phyloP scores from a whole-genome alignment of 116 monocot species.

The Posidonia oceanica region DNA sequence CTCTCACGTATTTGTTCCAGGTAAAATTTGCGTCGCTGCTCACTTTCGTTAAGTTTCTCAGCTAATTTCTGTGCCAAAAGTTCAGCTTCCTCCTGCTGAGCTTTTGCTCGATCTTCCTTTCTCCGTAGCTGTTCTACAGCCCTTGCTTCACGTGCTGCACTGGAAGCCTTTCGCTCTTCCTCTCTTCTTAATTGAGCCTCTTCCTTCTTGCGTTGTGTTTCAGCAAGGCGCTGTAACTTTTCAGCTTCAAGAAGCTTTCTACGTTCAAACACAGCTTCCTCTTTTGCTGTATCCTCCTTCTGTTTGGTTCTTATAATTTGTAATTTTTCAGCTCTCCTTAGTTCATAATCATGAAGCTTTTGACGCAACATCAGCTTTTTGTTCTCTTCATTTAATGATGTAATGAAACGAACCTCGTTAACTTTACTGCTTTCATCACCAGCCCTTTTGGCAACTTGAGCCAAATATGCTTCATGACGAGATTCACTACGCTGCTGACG shows the following conservation, averaged over 20 bases:
- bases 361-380: constrained; percentile 86
- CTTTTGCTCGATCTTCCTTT: constrained; percentile 84
- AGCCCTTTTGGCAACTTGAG: constrained; percentile 87
- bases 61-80: constrained; percentile 82
- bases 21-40: constrained; percentile 87
- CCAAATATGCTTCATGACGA: constrained; percentile 91
- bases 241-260: constrained; percentile 95
- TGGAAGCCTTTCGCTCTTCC: constrained; percentile 94
- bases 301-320: constrained; percentile 83
- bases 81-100: constrained; percentile 95
- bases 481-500: constrained; percentile 83
- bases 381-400: constrained; percentile 96
- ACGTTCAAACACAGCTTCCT: constrained; percentile 92
- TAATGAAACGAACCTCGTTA: constrained; percentile 99
- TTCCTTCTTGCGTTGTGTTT: constrained; percentile 87
- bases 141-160: constrained; percentile 90
- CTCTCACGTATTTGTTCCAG: constrained; percentile 96
- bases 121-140: constrained; percentile 77
- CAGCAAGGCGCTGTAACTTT: constrained; percentile 88
- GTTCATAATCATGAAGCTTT: constrained; percentile 87
- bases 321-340: constrained; percentile 91
- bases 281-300: constrained; percentile 87
- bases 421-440: constrained; percentile 99
- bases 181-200: constrained; percentile 91
- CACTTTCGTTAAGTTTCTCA: constrained; percentile 93